These are phyloP conservation scores for Fraxinus xanthoxyloides DNA, from an alignment of 305 asterid genomes.

Conservation along the genomic window DNA sequence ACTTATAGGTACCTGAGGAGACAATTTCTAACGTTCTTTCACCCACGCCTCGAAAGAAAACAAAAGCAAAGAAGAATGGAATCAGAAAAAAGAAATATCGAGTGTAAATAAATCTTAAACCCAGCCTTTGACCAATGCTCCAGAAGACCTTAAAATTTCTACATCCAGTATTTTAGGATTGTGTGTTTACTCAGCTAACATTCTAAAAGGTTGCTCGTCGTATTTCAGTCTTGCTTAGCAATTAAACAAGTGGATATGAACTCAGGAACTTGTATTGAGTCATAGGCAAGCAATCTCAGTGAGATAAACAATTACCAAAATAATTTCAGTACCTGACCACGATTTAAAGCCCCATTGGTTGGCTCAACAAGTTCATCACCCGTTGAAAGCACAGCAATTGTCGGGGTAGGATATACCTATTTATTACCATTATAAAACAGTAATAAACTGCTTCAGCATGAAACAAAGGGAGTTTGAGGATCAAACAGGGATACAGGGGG, in stretches of 20 bases:
- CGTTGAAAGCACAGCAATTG: conserved; percentile 81
- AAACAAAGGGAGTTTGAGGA: conserved; percentile 8
- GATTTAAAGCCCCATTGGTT: conserved; percentile 42
- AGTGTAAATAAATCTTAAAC: conserved; percentile 1
- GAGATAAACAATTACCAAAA: conserved; percentile 12
- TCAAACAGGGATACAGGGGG: conserved; percentile 24
- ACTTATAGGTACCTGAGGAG: not conserved
- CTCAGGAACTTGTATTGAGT: not conserved
- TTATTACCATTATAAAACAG: conserved; percentile 25
- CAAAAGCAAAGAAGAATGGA: not conserved
- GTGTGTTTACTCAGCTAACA: conserved; percentile 15
- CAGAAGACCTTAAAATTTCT: conserved; percentile 13
- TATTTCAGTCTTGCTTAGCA: not conserved
- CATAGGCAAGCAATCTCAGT: conserved; percentile 5
- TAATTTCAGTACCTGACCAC: conserved; percentile 72
- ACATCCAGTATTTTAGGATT: conserved; percentile 2
- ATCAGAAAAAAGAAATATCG: conserved; percentile 4
- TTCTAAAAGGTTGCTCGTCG: not conserved
- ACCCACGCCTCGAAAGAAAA: not conserved
- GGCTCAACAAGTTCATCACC: conserved; percentile 98
- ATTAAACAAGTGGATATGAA: conserved; percentile 14
- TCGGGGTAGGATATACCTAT: conserved; percentile 73
- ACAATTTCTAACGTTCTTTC: not conserved
- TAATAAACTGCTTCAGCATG: conserved; percentile 14
- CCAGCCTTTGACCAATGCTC: conserved; percentile 8